These are phyloP conservation scores for Claviceps pusilla DNA, from an alignment of 2,329 filamentous ascomycete species.

Conservation along the genomic window DNA sequence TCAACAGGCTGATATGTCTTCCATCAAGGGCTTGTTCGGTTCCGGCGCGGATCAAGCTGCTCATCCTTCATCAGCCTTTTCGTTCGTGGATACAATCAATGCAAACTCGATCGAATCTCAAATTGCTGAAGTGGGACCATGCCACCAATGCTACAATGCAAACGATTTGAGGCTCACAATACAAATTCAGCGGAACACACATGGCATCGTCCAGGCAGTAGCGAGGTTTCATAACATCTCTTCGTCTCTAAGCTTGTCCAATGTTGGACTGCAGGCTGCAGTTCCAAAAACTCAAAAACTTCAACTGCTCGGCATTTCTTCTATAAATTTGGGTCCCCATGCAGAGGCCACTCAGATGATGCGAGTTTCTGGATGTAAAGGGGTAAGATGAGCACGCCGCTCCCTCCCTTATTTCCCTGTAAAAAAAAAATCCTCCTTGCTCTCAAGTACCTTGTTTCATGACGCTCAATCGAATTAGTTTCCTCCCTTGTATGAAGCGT, in stretches of 20 bases:
- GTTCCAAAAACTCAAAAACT: conserved; percentile 94
- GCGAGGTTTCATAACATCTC: conserved; percentile 73
- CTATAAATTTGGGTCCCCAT: conserved; percentile 57
- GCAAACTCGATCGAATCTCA: conserved; percentile 29
- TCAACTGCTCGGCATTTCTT: conserved; percentile 80
- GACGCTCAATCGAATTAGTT: neutral
- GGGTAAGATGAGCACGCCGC: conserved; percentile 48
- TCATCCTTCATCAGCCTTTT: conserved; percentile 21
- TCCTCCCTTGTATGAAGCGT: neutral
- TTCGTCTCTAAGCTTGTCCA: conserved; percentile 48
- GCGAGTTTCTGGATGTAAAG: conserved; percentile 71
- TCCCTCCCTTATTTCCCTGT: neutral
- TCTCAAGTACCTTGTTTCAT: neutral
- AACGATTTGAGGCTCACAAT: conserved; percentile 73
- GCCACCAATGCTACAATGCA: conserved; percentile 67
- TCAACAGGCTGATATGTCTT: conserved; percentile 42
- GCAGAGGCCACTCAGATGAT: conserved; percentile 81
- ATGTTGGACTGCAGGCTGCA: conserved; percentile 78
- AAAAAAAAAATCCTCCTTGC: neutral
- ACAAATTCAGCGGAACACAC: conserved; percentile 68
- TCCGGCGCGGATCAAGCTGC: conserved; percentile 25
- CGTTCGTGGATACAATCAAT: conserved; percentile 36
- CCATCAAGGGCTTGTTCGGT: conserved; percentile 85
- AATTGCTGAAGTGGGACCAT: conserved; percentile 29
- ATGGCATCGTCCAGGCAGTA: conserved; percentile 64